A percentile compares a stretch with the other conserved stretches of the same genome.
Evolutionary conservation across 2,329 filamentous ascomycete genomes (phyloP).

Genomic region (Ampelomyces quisqualis): DNA sequence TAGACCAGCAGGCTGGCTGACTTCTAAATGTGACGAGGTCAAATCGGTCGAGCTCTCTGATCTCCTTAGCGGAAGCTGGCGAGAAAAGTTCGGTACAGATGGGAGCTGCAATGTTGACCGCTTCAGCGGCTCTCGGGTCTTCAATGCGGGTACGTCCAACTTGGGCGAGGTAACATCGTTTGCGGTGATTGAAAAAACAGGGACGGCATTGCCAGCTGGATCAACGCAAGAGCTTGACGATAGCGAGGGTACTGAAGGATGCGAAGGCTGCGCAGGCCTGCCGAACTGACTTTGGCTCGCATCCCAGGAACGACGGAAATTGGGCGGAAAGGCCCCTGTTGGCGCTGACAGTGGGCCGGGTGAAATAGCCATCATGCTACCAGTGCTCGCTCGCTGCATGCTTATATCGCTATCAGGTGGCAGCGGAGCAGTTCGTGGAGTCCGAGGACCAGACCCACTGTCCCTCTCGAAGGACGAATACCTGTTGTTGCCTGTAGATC

Average conservation of each 20-base stretch:
- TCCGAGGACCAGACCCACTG: slow-evolving; percentile 33
- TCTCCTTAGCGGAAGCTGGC: slow-evolving; percentile 38
- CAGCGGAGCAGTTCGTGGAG: slow-evolving; percentile 42
- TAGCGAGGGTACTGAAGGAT: no score
- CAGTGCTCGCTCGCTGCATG: slow-evolving; percentile 47
- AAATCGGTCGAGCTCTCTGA: slow-evolving; percentile 16
- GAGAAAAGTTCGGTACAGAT: slow-evolving; percentile 42
- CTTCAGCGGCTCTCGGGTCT: slow-evolving; percentile 15
- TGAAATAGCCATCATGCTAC: slow-evolving; percentile 46
- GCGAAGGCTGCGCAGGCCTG: slow-evolving; percentile 31
- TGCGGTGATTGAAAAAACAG: slow-evolving; percentile 38
- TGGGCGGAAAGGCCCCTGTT: slow-evolving; percentile 39
- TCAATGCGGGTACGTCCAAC: slow-evolving; percentile 4
- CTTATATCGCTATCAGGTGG: slow-evolving; percentile 52
- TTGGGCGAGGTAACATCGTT: slow-evolving; percentile 17
- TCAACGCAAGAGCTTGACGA: slow-evolving; percentile 39
- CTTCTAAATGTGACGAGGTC: slow-evolving; percentile 12
- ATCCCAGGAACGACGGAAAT: slow-evolving; percentile 46
- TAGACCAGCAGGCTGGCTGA: slow-evolving; percentile 19
- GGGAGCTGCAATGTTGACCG: slow-evolving; percentile 17
- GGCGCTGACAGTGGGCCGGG: slow-evolving; percentile 47
- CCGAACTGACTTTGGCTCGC: slow-evolving; percentile 41
- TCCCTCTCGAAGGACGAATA: slow-evolving; percentile 40
- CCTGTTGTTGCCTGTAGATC: slow-evolving; percentile 28
- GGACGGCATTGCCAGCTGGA: slow-evolving; percentile 41